These are phyloP conservation scores for Trichomonas gallinae DNA, from an alignment of 208 protist species.

Conservation along the genomic window DNA sequence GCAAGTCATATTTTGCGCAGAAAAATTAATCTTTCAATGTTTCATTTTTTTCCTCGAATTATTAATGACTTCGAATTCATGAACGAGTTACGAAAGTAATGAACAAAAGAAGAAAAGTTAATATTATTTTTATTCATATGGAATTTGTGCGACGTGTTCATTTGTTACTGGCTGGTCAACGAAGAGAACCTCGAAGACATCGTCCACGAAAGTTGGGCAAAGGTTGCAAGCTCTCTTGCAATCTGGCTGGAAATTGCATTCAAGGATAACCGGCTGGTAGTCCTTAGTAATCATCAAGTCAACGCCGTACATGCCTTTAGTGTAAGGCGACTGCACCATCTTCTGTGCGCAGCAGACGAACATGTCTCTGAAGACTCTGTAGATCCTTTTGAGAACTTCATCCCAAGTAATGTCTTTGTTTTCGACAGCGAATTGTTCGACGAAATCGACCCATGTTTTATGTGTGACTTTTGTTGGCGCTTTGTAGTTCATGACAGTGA, in stretches of 20 bases:
- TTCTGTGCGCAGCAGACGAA: not conserved
- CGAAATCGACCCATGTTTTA: not conserved
- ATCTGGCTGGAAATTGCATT: constrained; percentile 8
- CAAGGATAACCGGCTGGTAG: not conserved
- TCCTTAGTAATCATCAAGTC: not conserved
- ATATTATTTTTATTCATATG: too few species aligned
- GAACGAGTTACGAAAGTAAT: too few species aligned
- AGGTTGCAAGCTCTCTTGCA: not conserved
- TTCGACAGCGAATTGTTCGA: not conserved
- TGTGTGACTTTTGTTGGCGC: not conserved
- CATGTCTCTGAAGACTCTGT: not conserved
- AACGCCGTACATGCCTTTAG: constrained; percentile 7
- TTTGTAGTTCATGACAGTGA: not conserved
- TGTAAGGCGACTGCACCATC: not conserved
- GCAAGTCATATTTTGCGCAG: too few species aligned
- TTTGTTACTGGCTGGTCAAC: constrained; percentile 1
- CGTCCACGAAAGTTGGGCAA: not conserved
- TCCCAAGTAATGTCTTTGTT: not conserved
- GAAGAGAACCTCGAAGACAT: not conserved
- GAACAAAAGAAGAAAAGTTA: too few species aligned
- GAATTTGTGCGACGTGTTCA: not conserved
- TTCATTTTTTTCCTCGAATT: too few species aligned
- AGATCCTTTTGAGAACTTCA: not conserved
- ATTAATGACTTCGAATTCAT: too few species aligned
- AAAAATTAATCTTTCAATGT: too few species aligned